Evolutionary conservation across 331 rosid species (phyloP).

Genomic region (Erythrophleum ivorense): DNA sequence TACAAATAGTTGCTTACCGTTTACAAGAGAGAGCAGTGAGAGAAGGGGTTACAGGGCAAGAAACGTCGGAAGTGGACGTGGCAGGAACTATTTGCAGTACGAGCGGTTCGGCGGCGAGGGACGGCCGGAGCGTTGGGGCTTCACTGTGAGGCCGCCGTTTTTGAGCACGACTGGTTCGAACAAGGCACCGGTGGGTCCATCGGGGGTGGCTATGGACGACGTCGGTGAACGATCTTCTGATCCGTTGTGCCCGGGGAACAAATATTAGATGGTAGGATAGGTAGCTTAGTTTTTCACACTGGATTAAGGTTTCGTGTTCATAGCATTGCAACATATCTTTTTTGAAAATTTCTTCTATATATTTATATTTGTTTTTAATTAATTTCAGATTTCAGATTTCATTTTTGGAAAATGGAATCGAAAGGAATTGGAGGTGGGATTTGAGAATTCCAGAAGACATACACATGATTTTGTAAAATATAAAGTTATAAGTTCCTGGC

Average conservation of each 20-base stretch:
- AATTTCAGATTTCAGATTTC: not conserved
- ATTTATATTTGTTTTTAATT: not conserved
- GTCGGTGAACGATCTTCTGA: slow-evolving; percentile 8
- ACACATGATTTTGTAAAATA: not conserved
- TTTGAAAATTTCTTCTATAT: not conserved
- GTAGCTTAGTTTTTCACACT: not conserved
- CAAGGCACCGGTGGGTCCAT: slow-evolving; percentile 32
- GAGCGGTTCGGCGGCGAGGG: slow-evolving; percentile 14
- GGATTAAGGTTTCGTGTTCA: not conserved
- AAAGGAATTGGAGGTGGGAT: not conserved
- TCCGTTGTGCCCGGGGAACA: not conserved
- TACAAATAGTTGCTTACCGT: slow-evolving; percentile 59
- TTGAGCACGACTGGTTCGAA: slow-evolving; percentile 38
- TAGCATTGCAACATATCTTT: not conserved
- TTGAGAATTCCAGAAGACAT: not conserved
- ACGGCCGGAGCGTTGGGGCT: slow-evolving; percentile 46
- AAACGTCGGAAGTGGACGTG: slow-evolving; percentile 42
- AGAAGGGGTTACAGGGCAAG: slow-evolving; percentile 61
- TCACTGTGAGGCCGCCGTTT: slow-evolving; percentile 47
- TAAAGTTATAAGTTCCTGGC: not conserved
- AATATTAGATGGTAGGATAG: not conserved
- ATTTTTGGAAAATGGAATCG: not conserved
- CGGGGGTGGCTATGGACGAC: slow-evolving; percentile 16
- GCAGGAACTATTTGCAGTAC: slow-evolving; percentile 9
- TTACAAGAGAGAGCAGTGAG: slow-evolving; percentile 60